Evolutionary conservation across 139 green algal species (phyloP), one percentile per base, ranked within the genome.

Genomic region (Zygnema circumcarinatum): DNA sequence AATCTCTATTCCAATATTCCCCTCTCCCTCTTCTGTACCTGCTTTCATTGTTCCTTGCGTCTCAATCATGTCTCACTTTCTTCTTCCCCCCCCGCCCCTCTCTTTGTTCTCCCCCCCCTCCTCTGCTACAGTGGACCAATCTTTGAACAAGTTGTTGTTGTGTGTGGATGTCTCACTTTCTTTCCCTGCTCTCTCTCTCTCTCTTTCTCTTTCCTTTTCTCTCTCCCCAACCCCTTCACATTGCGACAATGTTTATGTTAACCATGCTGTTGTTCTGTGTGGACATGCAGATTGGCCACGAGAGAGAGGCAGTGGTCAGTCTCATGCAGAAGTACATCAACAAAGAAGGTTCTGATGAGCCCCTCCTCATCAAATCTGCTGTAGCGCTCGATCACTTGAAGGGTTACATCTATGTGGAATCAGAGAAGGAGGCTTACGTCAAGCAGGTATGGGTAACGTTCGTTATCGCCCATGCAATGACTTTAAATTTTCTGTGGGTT

Each of bases 331-430:
- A 99, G 93, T 88, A 72, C 38, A 91, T 95, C 74, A 94, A 92
- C 35, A 83, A 86, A 22, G 38, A 81, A 38, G 68, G n/a, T 32
- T 7, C 38, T 2, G 93, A 93, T 38, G 84, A 81, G n/a, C 93
- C 94, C 0, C 92, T 99, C 69, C 67, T 91, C 40, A 98, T 99
- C 93, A 96, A 97, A 84, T 95, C 93, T n/a, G 96, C 92, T n/a
- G 92, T 98, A 33, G 90, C 89, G 31, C 93, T 97, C 79, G 97
- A 99, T 90, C 94, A 98, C 86, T 88, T 99, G 29, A 97, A 98
- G 93, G 96, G 95, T 54, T 98, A 95, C 90, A 86, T 99, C 25
- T 99, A 99, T 85, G 92, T 99, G 1, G 97, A 99, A 91, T 96
- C 96, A 2, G 83, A 95, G 62, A 97, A 96, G 90, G 96, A 98